phyloP scores from a whole-genome alignment of 306 rosid genomes.

The Sicyos baderoa region DNA sequence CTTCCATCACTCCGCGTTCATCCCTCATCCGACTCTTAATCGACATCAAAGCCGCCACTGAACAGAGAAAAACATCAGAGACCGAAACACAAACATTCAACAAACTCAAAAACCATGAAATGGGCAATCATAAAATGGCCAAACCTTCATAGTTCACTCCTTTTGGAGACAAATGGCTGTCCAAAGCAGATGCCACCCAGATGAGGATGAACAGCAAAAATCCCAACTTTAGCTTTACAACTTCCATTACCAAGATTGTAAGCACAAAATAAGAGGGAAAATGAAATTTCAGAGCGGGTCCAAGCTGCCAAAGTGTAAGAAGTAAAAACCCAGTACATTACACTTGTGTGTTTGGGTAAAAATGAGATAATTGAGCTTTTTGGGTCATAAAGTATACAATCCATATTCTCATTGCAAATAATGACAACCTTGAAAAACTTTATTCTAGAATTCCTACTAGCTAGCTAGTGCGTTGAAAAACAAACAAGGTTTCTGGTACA shows the following conservation, averaged over 20 bases:
- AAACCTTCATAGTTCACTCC: constrained; percentile 94
- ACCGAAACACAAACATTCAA: neutral
- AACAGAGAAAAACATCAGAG: constrained; percentile 14
- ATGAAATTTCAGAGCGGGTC: constrained; percentile 24
- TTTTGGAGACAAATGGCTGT: constrained; percentile 81
- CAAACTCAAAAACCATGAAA: neutral
- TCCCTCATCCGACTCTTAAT: constrained; percentile 73
- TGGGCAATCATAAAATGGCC: constrained; percentile 16
- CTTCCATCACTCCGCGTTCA: constrained; percentile 48
- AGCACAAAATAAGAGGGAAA: neutral
- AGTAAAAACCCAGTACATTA: neutral
- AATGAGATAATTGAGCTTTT: neutral
- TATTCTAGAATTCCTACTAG: neutral
- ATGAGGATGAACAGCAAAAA: constrained; percentile 30
- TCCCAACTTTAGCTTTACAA: constrained; percentile 31
- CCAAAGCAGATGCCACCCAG: constrained; percentile 34
- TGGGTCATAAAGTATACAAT: constrained; percentile 6
- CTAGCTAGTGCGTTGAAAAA: constrained; percentile 19
- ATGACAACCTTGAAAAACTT: constrained; percentile 17
- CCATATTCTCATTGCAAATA: constrained; percentile 13
- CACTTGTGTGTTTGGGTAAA: neutral
- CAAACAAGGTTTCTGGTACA: neutral
- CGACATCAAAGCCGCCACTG: constrained; percentile 94
- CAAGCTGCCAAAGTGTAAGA: constrained; percentile 28
- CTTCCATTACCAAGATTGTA: constrained; percentile 24